phyloP scores from a whole-genome alignment of 1,284 basidiomycete species.

The Takashimella tepidaria region DNA sequence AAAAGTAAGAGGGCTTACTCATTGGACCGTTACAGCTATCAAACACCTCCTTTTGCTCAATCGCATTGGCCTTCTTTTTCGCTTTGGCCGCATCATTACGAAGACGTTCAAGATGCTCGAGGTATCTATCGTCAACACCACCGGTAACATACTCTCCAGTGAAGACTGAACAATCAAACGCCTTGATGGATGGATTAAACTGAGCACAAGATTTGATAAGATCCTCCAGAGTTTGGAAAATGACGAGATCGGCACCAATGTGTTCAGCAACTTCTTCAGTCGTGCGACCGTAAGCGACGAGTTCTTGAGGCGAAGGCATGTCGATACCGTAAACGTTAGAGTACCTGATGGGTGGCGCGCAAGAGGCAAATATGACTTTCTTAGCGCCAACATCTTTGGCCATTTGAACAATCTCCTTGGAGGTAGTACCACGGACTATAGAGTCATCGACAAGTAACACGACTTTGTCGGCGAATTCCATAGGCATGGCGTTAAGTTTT shows the following conservation, averaged over 20 bases:
- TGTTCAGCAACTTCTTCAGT: slow-evolving; percentile 69
- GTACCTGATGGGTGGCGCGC: slow-evolving; percentile 71
- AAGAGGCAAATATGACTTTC: slow-evolving; percentile 93
- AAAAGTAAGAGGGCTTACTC: slow-evolving; percentile 31
- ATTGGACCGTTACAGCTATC: slow-evolving; percentile 45
- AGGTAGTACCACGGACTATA: slow-evolving; percentile 97
- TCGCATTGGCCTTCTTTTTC: slow-evolving; percentile 38
- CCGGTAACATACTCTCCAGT: slow-evolving; percentile 96
- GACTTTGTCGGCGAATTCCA: slow-evolving; percentile 89
- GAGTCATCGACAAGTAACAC: slow-evolving; percentile 98
- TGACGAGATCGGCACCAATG: slow-evolving; percentile 94
- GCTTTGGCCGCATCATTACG: slow-evolving; percentile 80
- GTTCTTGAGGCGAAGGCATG: slow-evolving; percentile 92
- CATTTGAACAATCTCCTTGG: slow-evolving; percentile 99
- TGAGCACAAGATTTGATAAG: slow-evolving; percentile 81
- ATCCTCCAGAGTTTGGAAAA: slow-evolving; percentile 94
- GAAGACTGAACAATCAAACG: slow-evolving; percentile 97
- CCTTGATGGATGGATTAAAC: slow-evolving; percentile 71
- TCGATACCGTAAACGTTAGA: slow-evolving; percentile 99
- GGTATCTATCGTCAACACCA: slow-evolving; percentile 82
- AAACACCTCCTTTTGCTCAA: slow-evolving; percentile 28
- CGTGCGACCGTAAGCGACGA: slow-evolving; percentile 82
- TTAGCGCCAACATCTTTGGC: slow-evolving; percentile 98
- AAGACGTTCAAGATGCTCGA: slow-evolving; percentile 67
- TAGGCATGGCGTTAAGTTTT: slow-evolving; percentile 99